These are phyloP conservation scores for Annulohypoxylon moriforme DNA, from an alignment of 495 filamentous ascomycete genomes.

Conservation along the genomic window DNA sequence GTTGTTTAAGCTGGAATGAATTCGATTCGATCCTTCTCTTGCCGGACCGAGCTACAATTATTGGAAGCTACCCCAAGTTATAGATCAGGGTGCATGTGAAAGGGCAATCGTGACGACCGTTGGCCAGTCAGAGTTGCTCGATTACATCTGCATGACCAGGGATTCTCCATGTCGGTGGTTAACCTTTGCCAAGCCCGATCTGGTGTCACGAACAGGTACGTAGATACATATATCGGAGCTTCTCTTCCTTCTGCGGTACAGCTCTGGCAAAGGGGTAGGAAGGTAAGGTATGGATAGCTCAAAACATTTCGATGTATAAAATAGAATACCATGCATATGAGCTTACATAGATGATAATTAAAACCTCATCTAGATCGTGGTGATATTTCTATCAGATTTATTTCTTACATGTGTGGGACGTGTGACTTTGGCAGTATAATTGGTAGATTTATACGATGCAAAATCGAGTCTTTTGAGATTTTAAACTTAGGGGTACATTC, in stretches of 20 bases:
- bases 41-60: conserved; percentile 23
- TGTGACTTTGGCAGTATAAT: too few relatives aligned
- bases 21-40: not conserved
- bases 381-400: not conserved
- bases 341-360: too few relatives aligned
- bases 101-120: not conserved
- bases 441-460: not conserved
- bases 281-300: too few relatives aligned
- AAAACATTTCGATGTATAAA: too few relatives aligned
- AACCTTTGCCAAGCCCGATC: not conserved
- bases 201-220: not conserved
- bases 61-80: not conserved
- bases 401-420: too few relatives aligned
- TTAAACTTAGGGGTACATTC: not conserved
- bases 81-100: conserved; percentile 30
- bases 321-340: too few relatives aligned
- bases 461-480: not conserved
- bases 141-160: conserved; percentile 9
- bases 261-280: too few relatives aligned
- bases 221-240: not conserved
- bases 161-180: conserved; percentile 29
- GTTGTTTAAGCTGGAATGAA: conserved; percentile 1
- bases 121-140: not conserved
- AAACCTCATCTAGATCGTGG: too few relatives aligned
- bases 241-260: too few relatives aligned